Conservation (phyloP, 2,329 filamentous ascomycete species). For the Ascochyta koolunga region DNA sequence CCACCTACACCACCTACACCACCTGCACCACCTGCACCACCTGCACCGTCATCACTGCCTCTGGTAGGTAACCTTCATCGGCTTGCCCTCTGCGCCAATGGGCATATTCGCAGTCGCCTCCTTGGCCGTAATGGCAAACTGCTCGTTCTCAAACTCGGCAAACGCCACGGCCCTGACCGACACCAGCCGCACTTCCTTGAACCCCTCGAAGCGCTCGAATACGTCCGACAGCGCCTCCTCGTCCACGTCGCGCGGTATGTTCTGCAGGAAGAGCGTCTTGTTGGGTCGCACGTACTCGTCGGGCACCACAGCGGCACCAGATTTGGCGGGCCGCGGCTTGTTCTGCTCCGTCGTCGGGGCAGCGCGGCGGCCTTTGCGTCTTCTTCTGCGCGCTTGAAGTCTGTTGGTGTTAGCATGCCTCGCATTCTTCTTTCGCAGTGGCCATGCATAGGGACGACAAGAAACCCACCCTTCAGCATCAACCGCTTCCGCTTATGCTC, state of each 20-base stretch:
- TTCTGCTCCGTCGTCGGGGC: constrained; percentile 55
- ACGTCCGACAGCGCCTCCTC: constrained; percentile 78
- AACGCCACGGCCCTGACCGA: constrained; percentile 92
- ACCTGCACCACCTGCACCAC: background rate
- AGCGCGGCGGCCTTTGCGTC: constrained; percentile 78
- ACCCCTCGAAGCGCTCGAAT: constrained; percentile 90
- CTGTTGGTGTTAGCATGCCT: constrained; percentile 49
- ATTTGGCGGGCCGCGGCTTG: constrained; percentile 65
- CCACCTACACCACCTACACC: too few species aligned
- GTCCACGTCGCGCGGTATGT: constrained; percentile 85
- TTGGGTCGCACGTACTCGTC: constrained; percentile 98
- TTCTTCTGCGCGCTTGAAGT: constrained; percentile 81
- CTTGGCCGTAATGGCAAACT: constrained; percentile 89
- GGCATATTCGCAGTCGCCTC: constrained; percentile 88
- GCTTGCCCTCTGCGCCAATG: constrained; percentile 74
- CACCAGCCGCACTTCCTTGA: constrained; percentile 89
- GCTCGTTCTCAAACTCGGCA: constrained; percentile 92
- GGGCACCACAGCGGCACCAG: constrained; percentile 80
- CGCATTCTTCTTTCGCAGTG: too few species aligned
- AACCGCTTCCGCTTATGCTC: constrained; percentile 81
- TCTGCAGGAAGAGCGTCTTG: constrained; percentile 94
- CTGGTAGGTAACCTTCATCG: constrained; percentile 96
- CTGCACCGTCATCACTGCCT: too few species aligned
- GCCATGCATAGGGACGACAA: too few species aligned
- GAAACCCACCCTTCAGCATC: constrained; percentile 80